Evolutionary conservation across 73 alveolate genomes (phyloP), one percentile per base, ranked within the genome.

Genomic region (Paramecium biaurelia): DNA sequence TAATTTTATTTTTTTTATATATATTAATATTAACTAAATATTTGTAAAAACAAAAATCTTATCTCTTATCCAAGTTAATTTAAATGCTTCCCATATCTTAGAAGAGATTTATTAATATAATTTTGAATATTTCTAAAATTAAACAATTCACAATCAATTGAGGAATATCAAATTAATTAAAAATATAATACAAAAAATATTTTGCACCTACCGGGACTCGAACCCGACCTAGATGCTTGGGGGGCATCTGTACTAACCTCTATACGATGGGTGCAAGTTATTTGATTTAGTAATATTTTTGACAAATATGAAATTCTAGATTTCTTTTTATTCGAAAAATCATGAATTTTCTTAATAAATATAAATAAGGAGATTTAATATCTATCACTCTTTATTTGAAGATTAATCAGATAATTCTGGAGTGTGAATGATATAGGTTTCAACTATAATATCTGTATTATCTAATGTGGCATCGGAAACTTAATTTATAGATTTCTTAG

Each of bases 181-280:
- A 58, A 20, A 0, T 8, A 28, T 30, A 70, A 70, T 23, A 21
- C 30, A 88, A 93, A 95, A 79, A 59, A 21, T 32, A 32, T 7
- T 38, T 7, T 95, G 96, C 98, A 86, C 95, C 96, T 85, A 92
- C 95, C 98, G 98, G 98, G 98, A 95, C 92, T 95, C 97, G 98
- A 94, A 95, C 98, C 97, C 98, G 98, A 96, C 97, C 95, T 96
- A 92, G 92, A 89, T 82, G 97, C 98, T 95, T 95, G 98, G 98
- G 89, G 94, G 96, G 98, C 96, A 82, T 89, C 95, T 94, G 95
- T 95, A 93, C 98, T 92, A 93, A 95, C 98, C 98, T 93, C 98
- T 95, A 95, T 92, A 95, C 98, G 94, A 95, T 74, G 72, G 93
- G 95, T 72, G 98, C 98, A 37, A 14, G 68, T 53, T 53, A 53